Conservation (phyloP, 1,139 yeast genomes). For the Saccharomyces pastorianus region DNA sequence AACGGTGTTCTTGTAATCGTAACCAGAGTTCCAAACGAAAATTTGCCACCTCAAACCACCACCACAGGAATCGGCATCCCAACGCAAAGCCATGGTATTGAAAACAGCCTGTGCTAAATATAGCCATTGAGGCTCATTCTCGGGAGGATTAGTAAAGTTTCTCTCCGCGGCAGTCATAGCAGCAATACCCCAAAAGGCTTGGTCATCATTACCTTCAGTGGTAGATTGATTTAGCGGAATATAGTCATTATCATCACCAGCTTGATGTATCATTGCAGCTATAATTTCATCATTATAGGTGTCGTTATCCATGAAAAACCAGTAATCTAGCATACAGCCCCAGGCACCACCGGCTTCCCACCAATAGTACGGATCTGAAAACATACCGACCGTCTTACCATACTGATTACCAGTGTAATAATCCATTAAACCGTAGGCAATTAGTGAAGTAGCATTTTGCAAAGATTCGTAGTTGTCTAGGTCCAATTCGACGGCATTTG, state of each 20-base stretch:
- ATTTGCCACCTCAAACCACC: slow-evolving; percentile 98
- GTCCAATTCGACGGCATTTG: slow-evolving; percentile 33
- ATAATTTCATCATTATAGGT: slow-evolving; percentile 54
- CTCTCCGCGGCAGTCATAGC: slow-evolving; percentile 87
- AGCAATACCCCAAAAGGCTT: slow-evolving; percentile 93
- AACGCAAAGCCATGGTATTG: slow-evolving; percentile 81
- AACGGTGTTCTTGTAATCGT: slow-evolving; percentile 83
- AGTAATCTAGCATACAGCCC: slow-evolving; percentile 77
- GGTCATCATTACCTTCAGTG: slow-evolving; percentile 98
- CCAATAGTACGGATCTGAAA: slow-evolving; percentile 85
- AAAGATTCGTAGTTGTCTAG: slow-evolving; percentile 35
- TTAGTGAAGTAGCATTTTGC: slow-evolving; percentile 45
- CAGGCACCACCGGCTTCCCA: slow-evolving; percentile 98
- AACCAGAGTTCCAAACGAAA: slow-evolving; percentile 89
- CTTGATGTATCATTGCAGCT: slow-evolving; percentile 62
- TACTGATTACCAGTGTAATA: slow-evolving; percentile 64
- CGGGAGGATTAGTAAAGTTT: slow-evolving; percentile 70
- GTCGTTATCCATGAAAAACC: slow-evolving; percentile 63
- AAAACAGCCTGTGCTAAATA: slow-evolving; percentile 72
- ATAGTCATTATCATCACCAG: slow-evolving; percentile 68
- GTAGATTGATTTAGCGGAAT: slow-evolving; percentile 85
- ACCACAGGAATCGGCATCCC: slow-evolving; percentile 68
- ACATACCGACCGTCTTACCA: slow-evolving; percentile 82
- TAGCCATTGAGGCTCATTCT: slow-evolving; percentile 59
- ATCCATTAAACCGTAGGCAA: slow-evolving; percentile 70